A percentile compares a stretch with the other conserved stretches of the same genome.
These are phyloP conservation scores for Haematococcus sp. DNA, from an alignment of 139 green algal species.

Conservation along the genomic window DNA sequence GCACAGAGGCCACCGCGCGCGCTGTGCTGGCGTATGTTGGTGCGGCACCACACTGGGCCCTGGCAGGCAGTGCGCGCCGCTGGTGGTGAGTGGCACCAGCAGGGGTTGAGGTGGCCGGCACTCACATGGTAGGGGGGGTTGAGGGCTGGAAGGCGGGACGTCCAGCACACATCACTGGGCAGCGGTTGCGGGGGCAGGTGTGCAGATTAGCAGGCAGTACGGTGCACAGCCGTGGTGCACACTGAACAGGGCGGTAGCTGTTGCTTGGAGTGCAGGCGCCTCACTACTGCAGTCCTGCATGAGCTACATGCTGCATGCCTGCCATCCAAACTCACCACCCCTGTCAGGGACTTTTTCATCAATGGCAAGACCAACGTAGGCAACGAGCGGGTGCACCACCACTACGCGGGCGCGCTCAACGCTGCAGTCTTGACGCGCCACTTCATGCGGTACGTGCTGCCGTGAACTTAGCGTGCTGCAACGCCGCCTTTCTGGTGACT, in stretches of 20 bases:
- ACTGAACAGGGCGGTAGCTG: background rate
- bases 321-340: too few species aligned
- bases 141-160: too few species aligned
- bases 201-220: too few species aligned
- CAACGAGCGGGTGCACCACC: conserved; percentile 22
- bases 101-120: background rate
- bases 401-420: conserved; percentile 19
- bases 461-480: too few species aligned
- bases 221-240: background rate
- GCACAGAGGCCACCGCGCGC: conserved; percentile 6
- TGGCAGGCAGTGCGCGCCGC: conserved; percentile 11
- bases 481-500: too few species aligned
- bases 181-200: too few species aligned
- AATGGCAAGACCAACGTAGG: conserved; percentile 24
- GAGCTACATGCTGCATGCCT: too few species aligned
- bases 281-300: too few species aligned
- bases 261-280: too few species aligned
- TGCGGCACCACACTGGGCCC: conserved; percentile 1
- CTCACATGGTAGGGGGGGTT: background rate
- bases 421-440: background rate
- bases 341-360: conserved; percentile 14
- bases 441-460: too few species aligned
- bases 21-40: conserved; percentile 12
- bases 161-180: background rate
- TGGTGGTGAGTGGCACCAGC: conserved; percentile 9